These are phyloP conservation scores for Rugonectria rugulosa DNA, from an alignment of 2,329 filamentous ascomycete species.

Conservation along the genomic window DNA sequence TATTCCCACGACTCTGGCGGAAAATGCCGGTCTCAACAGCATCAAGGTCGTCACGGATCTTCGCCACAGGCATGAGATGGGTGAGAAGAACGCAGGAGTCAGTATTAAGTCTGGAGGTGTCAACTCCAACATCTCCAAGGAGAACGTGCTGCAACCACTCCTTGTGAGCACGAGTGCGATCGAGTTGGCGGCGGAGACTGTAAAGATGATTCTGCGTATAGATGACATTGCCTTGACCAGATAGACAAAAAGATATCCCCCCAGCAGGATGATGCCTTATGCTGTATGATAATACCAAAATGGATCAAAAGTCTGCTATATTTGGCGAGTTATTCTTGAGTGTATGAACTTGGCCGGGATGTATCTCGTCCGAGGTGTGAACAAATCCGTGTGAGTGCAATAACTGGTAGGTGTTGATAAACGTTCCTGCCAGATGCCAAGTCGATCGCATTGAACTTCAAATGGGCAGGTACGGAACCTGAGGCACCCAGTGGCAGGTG, in stretches of 20 bases:
- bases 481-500: too few relatives aligned
- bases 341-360: background rate
- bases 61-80: constrained; percentile 91
- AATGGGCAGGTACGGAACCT: too few relatives aligned
- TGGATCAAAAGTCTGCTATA: constrained; percentile 36
- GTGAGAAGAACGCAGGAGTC: constrained; percentile 94
- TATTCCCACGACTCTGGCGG: constrained; percentile 93
- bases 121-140: constrained; percentile 94
- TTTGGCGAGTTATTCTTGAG: constrained; percentile 13
- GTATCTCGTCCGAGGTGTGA: background rate
- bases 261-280: constrained; percentile 37
- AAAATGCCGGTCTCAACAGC: constrained; percentile 96
- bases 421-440: constrained; percentile 3
- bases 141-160: constrained; percentile 95
- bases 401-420: too few relatives aligned
- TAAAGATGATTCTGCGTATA: constrained; percentile 87
- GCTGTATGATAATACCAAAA: constrained; percentile 50
- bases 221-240: constrained; percentile 71
- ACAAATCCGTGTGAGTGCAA: too few relatives aligned
- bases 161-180: constrained; percentile 97
- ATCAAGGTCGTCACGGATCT: constrained; percentile 99
- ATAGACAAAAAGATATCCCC: constrained; percentile 51
- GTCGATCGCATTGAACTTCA: too few relatives aligned
- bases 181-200: constrained; percentile 95
- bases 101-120: constrained; percentile 98